These are phyloP conservation scores for Globisporangium rhizosaccharum DNA, from an alignment of 352 stramenopile genomes.

Conservation along the genomic window DNA sequence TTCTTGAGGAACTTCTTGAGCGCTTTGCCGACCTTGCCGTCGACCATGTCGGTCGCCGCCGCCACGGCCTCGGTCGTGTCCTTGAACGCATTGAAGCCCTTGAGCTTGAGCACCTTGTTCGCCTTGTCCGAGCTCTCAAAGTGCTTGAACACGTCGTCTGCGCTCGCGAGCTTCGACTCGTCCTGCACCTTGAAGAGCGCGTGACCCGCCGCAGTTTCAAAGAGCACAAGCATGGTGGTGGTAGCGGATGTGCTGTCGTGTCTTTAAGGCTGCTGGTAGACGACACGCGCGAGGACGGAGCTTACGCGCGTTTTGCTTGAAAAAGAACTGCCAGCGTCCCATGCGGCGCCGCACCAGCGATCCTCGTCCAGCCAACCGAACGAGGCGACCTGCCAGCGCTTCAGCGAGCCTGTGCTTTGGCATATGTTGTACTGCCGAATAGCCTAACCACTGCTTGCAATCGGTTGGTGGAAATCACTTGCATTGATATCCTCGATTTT, in stretches of 20 bases:
- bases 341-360: conserved; percentile 1
- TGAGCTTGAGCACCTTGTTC: conserved; percentile 90
- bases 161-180: conserved; percentile 88
- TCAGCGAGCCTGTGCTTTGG: not conserved
- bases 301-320: conserved; percentile 12
- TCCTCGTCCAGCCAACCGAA: conserved; percentile 15
- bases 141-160: conserved; percentile 90
- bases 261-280: not conserved
- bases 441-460: conserved; percentile 10
- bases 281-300: not conserved
- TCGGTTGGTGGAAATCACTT: conserved; percentile 29
- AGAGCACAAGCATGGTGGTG: conserved; percentile 96
- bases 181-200: conserved; percentile 99
- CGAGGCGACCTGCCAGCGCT: not conserved
- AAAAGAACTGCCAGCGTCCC: conserved; percentile 13
- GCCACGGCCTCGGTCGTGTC: conserved; percentile 98
- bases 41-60: conserved; percentile 95
- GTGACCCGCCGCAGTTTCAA: conserved; percentile 98
- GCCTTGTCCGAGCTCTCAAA: conserved; percentile 90
- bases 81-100: conserved; percentile 98
- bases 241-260: not conserved
- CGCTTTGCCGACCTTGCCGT: conserved; percentile 96
- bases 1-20: conserved; percentile 99
- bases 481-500: conserved; percentile 14
- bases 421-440: conserved; percentile 1